These are phyloP conservation scores for Suillus lakei DNA, from an alignment of 768 basidiomycete species.

Conservation along the genomic window DNA sequence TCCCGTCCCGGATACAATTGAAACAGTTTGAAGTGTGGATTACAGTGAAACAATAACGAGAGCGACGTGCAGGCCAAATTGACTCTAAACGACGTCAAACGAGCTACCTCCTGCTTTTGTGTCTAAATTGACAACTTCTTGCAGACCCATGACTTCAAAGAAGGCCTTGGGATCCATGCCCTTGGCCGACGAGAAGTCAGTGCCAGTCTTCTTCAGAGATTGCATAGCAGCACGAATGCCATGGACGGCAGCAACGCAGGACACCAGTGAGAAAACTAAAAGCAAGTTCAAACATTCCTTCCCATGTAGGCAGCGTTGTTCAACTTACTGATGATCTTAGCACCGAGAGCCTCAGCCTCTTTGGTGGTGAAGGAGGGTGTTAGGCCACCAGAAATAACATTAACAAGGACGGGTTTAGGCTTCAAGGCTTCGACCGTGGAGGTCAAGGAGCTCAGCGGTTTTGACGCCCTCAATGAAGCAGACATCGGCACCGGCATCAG, in stretches of 20 bases:
- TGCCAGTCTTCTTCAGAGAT: conserved; percentile 76
- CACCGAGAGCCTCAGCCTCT: conserved; percentile 72
- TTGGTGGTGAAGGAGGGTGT: conserved; percentile 74
- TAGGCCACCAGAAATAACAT: conserved; percentile 79
- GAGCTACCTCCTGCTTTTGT: conserved; percentile 62
- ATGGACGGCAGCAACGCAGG: conserved; percentile 77
- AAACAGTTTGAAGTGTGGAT: background rate
- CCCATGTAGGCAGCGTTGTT: too few species aligned
- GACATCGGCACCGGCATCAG: conserved; percentile 76
- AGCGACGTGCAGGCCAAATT: background rate
- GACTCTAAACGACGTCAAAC: conserved; percentile 52
- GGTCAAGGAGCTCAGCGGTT: conserved; percentile 64
- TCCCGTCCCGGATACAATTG: conserved; percentile 22
- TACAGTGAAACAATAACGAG: background rate
- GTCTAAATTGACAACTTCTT: conserved; percentile 59
- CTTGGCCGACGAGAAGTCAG: conserved; percentile 61
- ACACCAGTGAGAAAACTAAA: conserved; percentile 76
- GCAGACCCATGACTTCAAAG: conserved; percentile 76
- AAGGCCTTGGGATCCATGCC: conserved; percentile 82
- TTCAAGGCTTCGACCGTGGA: conserved; percentile 68
- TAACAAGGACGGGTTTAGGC: conserved; percentile 80
- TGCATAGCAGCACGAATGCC: conserved; percentile 81
- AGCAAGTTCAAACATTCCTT: conserved; percentile 4
- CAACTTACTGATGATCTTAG: conserved; percentile 76
- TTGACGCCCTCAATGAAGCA: conserved; percentile 84